These are phyloP conservation scores for Galium porrigens DNA, from an alignment of 305 asterid species.

Conservation along the genomic window DNA sequence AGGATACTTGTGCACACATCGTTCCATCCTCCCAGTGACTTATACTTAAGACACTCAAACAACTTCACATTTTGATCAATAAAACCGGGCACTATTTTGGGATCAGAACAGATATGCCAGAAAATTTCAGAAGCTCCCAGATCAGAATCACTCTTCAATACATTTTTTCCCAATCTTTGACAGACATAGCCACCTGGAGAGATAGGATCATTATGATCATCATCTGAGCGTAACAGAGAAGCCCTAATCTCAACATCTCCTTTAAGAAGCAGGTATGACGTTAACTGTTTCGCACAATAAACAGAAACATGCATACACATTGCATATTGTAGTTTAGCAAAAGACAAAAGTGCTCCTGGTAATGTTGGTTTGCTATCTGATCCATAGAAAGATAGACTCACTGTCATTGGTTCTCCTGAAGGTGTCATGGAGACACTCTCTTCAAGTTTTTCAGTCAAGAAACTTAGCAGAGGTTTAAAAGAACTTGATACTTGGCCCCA, in stretches of 20 bases:
- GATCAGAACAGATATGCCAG: conserved; percentile 41
- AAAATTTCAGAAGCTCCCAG: conserved; percentile 38
- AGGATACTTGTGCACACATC: conserved; percentile 50
- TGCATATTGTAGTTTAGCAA: conserved; percentile 34
- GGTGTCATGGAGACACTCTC: conserved; percentile 24
- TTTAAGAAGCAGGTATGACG: conserved; percentile 43
- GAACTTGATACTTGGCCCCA: conserved; percentile 57
- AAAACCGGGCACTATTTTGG: conserved; percentile 39
- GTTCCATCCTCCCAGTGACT: conserved; percentile 53
- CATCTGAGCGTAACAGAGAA: conserved; percentile 30
- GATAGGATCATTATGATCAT: conserved; percentile 27
- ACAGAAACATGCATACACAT: conserved; percentile 38
- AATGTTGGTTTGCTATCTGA: conserved; percentile 23
- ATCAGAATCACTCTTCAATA: conserved; percentile 26
- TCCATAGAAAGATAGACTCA: conserved; percentile 18
- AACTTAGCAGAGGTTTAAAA: conserved; percentile 40
- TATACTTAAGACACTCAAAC: conserved; percentile 42
- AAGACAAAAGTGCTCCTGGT: conserved; percentile 27
- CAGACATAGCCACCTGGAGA: conserved; percentile 19
- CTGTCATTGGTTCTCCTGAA: conserved; percentile 9
- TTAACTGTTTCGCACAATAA: conserved; percentile 54
- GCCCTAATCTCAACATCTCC: conserved; percentile 31
- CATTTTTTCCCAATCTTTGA: conserved; percentile 23
- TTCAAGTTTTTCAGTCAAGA: conserved; percentile 28
- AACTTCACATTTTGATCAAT: conserved; percentile 38